Percentiles rank a stretch among this genome's conserved stretches.
Evolutionary conservation across 345 rosid genomes (phyloP).

Genomic region (Salix koriyanagi): DNA sequence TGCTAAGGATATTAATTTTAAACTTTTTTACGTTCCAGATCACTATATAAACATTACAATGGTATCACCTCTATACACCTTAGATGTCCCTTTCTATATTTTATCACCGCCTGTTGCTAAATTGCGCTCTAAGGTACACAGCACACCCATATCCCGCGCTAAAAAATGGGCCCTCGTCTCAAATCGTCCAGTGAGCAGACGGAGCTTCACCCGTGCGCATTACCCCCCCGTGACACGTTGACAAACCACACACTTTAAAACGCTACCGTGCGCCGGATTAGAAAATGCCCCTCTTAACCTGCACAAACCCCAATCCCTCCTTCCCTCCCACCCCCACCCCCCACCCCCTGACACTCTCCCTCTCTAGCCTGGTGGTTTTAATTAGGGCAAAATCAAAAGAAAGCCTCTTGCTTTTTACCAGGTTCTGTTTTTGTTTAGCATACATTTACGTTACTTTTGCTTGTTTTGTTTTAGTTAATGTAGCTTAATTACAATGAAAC

Average conservation of each 20-base stretch:
- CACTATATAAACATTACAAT: not conserved
- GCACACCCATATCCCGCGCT: not conserved
- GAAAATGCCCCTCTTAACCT: conserved; percentile 30
- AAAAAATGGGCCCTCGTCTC: not conserved
- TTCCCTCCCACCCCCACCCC: conserved; percentile 5
- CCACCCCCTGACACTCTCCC: not conserved
- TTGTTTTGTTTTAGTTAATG: conserved; percentile 7
- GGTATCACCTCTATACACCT: not conserved
- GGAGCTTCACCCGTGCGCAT: not conserved
- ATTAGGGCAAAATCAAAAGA: conserved; percentile 7
- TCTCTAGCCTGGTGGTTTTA: conserved; percentile 27
- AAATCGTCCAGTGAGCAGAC: conserved; percentile 21
- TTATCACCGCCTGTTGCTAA: not conserved
- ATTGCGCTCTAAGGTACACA: not conserved
- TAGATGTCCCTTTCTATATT: conserved; percentile 14
- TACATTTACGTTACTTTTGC: not conserved
- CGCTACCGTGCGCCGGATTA: conserved; percentile 37
- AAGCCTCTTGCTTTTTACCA: conserved; percentile 18
- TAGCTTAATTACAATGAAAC: not conserved
- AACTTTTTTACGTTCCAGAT: not conserved
- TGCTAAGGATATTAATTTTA: not conserved
- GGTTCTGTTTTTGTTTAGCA: conserved; percentile 26
- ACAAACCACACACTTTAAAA: not conserved
- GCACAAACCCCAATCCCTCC: conserved; percentile 6
- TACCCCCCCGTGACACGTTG: not conserved